phyloP scores from a whole-genome alignment of 169 alveolate species.

The Plasmodium vivax region DNA sequence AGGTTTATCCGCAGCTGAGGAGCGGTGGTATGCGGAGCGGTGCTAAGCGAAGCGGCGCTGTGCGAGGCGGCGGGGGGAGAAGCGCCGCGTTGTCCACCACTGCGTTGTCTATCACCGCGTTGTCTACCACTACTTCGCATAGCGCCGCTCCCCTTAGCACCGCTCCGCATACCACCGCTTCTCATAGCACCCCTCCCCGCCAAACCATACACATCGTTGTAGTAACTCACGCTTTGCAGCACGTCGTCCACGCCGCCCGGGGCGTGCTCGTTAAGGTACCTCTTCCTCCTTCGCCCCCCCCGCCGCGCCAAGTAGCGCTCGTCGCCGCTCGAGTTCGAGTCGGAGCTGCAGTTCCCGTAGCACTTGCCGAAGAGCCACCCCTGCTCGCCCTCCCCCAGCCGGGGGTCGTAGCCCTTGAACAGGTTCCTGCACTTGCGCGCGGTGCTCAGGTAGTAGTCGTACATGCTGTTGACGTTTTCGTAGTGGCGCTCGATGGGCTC shows the following conservation, averaged over 20 bases:
- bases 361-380: background rate
- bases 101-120: no score
- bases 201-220: constrained; percentile 52
- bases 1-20: constrained; percentile 7
- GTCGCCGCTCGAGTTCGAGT: constrained; percentile 54
- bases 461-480: constrained; percentile 40
- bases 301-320: constrained; percentile 36
- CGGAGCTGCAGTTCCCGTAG: constrained; percentile 58
- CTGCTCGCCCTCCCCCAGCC: constrained; percentile 5
- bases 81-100: background rate
- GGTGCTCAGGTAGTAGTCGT: constrained; percentile 48
- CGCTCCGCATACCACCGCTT: background rate
- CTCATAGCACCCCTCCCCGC: background rate
- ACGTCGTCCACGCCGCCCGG: constrained; percentile 46
- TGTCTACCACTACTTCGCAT: no score
- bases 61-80: no score
- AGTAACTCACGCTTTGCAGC: constrained; percentile 34
- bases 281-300: background rate
- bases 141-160: background rate
- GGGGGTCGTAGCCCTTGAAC: constrained; percentile 48
- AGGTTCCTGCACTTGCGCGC: constrained; percentile 27
- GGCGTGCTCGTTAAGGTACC: background rate
- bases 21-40: no score
- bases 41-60: no score
- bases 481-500: constrained; percentile 36